These are phyloP conservation scores for Dendryphion nanum DNA, from an alignment of 2,329 filamentous ascomycete genomes.

Conservation along the genomic window DNA sequence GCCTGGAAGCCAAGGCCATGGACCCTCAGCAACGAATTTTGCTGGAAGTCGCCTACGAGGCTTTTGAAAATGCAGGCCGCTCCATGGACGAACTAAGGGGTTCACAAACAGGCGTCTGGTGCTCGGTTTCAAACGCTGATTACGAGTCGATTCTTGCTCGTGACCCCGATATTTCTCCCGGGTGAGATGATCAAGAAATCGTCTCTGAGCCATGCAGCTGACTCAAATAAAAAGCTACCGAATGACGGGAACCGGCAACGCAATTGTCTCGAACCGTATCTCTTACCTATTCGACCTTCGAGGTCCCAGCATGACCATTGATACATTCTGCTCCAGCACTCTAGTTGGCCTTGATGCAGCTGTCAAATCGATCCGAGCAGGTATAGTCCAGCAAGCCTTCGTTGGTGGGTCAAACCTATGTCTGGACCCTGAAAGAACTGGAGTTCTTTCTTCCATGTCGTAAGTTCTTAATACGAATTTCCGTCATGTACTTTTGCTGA, in stretches of 20 bases:
- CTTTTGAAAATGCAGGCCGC: conserved; percentile 7
- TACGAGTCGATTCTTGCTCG: neutral
- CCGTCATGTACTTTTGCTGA: too few species aligned
- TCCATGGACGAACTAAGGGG: conserved; percentile 4
- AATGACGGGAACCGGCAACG: conserved; percentile 16
- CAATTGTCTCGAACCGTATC: conserved; percentile 32
- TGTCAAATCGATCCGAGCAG: conserved; percentile 4
- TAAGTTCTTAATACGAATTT: neutral
- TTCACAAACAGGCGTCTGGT: conserved; percentile 5
- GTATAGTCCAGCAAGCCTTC: conserved; percentile 7
- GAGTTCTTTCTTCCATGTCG: neutral
- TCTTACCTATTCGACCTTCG: conserved; percentile 33
- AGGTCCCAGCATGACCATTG: conserved; percentile 33
- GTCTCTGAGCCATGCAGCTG: too few species aligned
- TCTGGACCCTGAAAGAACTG: neutral
- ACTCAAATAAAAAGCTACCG: neutral
- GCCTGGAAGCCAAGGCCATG: conserved; percentile 11
- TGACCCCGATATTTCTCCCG: neutral
- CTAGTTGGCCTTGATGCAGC: conserved; percentile 23
- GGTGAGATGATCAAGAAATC: neutral
- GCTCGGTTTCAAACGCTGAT: conserved; percentile 1
- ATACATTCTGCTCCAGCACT: conserved; percentile 34
- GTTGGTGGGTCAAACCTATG: conserved; percentile 5
- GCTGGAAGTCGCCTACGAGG: conserved; percentile 13
- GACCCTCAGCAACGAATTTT: conserved; percentile 15